These are phyloP conservation scores for Kwoniella dejecticola DNA, from an alignment of 768 basidiomycete species.

Conservation along the genomic window DNA sequence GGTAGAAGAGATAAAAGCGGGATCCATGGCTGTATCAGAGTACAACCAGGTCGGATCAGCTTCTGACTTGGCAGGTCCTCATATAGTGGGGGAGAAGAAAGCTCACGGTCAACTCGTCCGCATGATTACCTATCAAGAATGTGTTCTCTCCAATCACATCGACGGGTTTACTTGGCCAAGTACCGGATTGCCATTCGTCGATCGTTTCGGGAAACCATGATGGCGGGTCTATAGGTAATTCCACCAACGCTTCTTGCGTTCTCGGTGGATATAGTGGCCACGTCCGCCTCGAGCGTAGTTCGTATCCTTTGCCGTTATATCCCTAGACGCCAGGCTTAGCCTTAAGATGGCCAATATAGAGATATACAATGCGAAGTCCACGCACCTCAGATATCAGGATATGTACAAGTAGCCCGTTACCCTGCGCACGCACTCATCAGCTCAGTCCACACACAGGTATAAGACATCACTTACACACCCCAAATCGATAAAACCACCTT, in stretches of 20 bases:
- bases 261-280: constrained; percentile 74
- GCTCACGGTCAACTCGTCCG: constrained; percentile 79
- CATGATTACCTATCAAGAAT: constrained; percentile 92
- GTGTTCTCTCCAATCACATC: constrained; percentile 59
- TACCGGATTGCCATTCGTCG: constrained; percentile 44
- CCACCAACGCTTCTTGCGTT: constrained; percentile 66
- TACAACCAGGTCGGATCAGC: neutral
- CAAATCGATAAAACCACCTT: constrained; percentile 83
- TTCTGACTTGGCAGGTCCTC: neutral
- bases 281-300: constrained; percentile 78
- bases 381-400: constrained; percentile 70
- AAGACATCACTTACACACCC: constrained; percentile 62
- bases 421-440: constrained; percentile 59
- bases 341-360: neutral
- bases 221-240: constrained; percentile 71
- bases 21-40: constrained; percentile 69
- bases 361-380: constrained; percentile 8
- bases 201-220: constrained; percentile 50
- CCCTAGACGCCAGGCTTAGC: constrained; percentile 59
- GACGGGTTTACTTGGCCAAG: constrained; percentile 32
- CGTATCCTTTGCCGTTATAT: constrained; percentile 79
- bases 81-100: neutral
- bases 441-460: neutral
- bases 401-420: constrained; percentile 89
- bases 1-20: constrained; percentile 70